Percentiles rank a stretch among this genome's conserved stretches.
phyloP scores from a whole-genome alignment of 2,329 filamentous ascomycete genomes.

The Tothia fuscella region DNA sequence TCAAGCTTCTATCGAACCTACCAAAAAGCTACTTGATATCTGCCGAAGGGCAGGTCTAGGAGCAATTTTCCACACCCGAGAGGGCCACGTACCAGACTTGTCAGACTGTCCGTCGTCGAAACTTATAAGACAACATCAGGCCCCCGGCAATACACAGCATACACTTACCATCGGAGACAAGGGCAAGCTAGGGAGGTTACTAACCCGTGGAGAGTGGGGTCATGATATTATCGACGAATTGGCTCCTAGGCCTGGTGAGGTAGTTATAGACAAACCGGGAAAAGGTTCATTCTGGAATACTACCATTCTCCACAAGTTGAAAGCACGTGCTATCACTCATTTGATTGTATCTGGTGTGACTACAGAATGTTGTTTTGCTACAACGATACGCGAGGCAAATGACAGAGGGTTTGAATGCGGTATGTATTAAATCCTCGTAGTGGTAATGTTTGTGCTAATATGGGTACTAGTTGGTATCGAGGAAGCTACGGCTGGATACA shows the following conservation, averaged over 20 bases:
- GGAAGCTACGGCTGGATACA: constrained; percentile 36
- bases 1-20: constrained; percentile 28
- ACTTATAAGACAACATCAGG: constrained; percentile 34
- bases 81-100: constrained; percentile 39
- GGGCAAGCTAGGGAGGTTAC: constrained; percentile 40
- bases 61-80: constrained; percentile 33
- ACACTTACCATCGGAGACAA: constrained; percentile 39
- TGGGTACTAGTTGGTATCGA: constrained; percentile 24
- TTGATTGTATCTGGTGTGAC: constrained; percentile 46
- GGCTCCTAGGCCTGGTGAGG: constrained; percentile 37
- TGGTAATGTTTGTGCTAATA: no score
- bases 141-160: constrained; percentile 33
- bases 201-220: constrained; percentile 42
- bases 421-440: constrained; percentile 15
- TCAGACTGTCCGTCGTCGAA: constrained; percentile 42
- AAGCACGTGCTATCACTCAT: constrained; percentile 45
- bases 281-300: constrained; percentile 51
- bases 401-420: constrained; percentile 52
- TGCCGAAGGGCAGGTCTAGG: constrained; percentile 30
- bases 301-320: constrained; percentile 38
- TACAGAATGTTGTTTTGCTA: constrained; percentile 47
- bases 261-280: constrained; percentile 46
- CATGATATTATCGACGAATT: constrained; percentile 45
- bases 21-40: constrained; percentile 30
- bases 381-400: constrained; percentile 44